Conservation (phyloP, 768 basidiomycete genomes). For the Mrakia gelida region DNA sequence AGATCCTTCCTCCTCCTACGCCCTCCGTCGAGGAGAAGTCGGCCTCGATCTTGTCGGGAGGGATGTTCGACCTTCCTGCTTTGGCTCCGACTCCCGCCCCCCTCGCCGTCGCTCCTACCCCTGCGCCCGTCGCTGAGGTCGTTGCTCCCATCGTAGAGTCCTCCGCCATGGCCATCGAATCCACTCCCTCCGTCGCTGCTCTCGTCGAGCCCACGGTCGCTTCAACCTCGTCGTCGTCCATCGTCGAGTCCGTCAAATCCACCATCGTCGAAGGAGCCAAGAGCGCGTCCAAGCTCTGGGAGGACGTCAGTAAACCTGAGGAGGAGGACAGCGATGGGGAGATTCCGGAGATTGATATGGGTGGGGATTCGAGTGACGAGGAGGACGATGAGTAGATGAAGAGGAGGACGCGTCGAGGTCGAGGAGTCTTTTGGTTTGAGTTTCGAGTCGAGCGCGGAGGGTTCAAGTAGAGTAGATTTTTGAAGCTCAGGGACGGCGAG, state of each 20-base stretch:
- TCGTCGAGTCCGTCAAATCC: constrained; percentile 31
- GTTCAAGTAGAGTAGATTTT: too few species aligned
- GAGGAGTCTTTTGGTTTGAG: too few species aligned
- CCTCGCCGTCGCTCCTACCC: neutral
- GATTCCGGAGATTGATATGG: constrained; percentile 72
- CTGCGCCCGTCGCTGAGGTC: neutral
- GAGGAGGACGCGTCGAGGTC: neutral
- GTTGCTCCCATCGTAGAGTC: neutral
- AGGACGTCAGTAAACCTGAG: neutral
- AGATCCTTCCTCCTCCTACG: neutral
- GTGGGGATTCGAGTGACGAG: constrained; percentile 58
- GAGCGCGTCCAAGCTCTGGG: constrained; percentile 21
- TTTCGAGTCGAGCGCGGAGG: too few species aligned
- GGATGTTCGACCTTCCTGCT: constrained; percentile 5
- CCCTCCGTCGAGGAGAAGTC: neutral
- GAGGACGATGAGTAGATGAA: constrained; percentile 47
- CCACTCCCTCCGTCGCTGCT: neutral
- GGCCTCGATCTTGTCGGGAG: neutral
- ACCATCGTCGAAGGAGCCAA: constrained; percentile 15
- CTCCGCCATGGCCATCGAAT: neutral
- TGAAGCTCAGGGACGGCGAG: too few species aligned
- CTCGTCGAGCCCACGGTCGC: neutral
- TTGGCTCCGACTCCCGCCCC: neutral
- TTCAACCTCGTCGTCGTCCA: neutral
- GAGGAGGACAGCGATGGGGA: constrained; percentile 57